Percentiles rank a stretch among this genome's conserved stretches.
phyloP scores from a whole-genome alignment of 352 stramenopile genomes.

The Phytophthora brassicae region DNA sequence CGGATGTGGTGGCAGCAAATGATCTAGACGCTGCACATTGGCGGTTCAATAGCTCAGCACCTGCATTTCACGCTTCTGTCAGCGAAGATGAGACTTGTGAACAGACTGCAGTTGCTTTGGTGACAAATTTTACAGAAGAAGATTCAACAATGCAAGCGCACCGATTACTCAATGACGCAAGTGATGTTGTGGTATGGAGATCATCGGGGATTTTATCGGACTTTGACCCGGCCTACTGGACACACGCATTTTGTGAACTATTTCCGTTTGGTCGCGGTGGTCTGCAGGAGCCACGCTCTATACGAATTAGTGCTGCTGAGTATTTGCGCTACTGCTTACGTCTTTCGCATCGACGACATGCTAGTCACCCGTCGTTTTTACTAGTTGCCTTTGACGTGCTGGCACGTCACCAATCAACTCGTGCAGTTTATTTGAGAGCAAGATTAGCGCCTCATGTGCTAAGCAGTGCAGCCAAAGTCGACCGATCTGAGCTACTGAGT shows the following conservation, averaged over 20 bases:
- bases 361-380: conserved; percentile 7
- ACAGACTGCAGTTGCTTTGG: conserved; percentile 3
- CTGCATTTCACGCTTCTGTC: neutral
- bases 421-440: neutral
- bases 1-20: neutral
- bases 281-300: neutral
- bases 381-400: conserved; percentile 7
- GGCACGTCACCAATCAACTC: neutral
- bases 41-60: conserved; percentile 3
- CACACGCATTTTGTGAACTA: too few species aligned
- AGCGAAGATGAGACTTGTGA: conserved; percentile 1
- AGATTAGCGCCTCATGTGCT: conserved; percentile 2
- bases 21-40: neutral
- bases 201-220: conserved; percentile 5
- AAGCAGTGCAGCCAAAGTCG: conserved; percentile 3
- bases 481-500: conserved; percentile 2
- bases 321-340: conserved; percentile 8
- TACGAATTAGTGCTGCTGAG: conserved; percentile 1
- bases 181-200: conserved; percentile 6
- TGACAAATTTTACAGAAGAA: neutral
- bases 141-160: neutral
- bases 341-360: neutral
- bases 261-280: conserved; percentile 5
- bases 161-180: neutral
- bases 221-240: conserved; percentile 1